Evolutionary conservation across 208 protist genomes (phyloP), one percentile per base, ranked within the genome.

Genomic region (Acanthamoeba polyphaga): DNA sequence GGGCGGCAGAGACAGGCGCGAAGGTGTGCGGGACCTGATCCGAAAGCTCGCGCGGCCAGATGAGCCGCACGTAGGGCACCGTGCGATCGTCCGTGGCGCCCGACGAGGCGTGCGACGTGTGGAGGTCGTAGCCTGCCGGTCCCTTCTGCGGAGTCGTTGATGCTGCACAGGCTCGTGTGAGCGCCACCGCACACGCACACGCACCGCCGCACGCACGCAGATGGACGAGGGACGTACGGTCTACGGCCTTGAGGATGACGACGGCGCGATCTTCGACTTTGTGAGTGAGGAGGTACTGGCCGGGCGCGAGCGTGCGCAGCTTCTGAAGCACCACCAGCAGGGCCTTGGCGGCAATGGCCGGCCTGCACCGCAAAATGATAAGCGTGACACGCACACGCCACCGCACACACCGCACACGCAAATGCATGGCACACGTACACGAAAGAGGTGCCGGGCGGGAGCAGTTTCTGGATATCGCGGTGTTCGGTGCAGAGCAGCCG

Each of bases 21-120:
- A 92, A 92, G 24, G 87, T 92, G 64, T 92, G 64, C 7, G 87
- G 87, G 2, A 92, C 38, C 49, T 92, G 87, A 3, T 76, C 87
- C 3, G 87, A 76, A 27, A 76, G 62, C 64, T 92, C 64, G 32
- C 87, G 38, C 62, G 55, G 87, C 80, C 80, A 88, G 19, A 88
- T 62, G 1, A 76, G 38, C 7, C 62, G 87, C 32, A 92, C 64
- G 62, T 92, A 92, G 87, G 87, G 87, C 27, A 92, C 46, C 32
- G 62, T 53, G 55, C 38, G 43, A 0, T 92, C 64, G 43, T 92
- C 87, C 2, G 87, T 92, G 60, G 87, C 87, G 49, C 87, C 87
- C 32, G 62, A 76, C 9, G 62, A 76, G 7, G 87, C 87, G 43
- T 76, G 64, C 60, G 64, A 70, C 32, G 64, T 53, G 62, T 92